These are phyloP conservation scores for Rubia occidens DNA, from an alignment of 305 asterid species.

Conservation along the genomic window DNA sequence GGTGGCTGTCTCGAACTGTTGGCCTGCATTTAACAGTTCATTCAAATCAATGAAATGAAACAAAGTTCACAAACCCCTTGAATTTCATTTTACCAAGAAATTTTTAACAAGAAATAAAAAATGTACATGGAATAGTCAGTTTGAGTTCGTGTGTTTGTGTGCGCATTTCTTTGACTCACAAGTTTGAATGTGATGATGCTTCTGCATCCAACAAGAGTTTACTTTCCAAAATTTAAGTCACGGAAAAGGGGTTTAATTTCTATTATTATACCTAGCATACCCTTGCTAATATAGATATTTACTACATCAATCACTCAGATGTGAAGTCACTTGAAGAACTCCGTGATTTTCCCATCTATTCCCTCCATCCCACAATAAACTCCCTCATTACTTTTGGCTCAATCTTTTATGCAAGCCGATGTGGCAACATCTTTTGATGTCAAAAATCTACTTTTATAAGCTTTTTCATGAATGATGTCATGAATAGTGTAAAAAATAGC, in stretches of 20 bases:
- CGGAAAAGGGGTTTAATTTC: not conserved
- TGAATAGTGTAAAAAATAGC: too few species aligned
- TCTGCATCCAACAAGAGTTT: not conserved
- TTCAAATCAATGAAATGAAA: slow-evolving; percentile 6
- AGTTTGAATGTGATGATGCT: not conserved
- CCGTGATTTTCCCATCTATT: not conserved
- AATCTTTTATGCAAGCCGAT: too few species aligned
- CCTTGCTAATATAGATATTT: not conserved
- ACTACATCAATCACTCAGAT: not conserved
- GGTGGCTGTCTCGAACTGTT: slow-evolving; percentile 33
- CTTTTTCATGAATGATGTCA: too few species aligned
- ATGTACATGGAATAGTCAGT: not conserved
- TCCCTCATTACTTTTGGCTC: too few species aligned
- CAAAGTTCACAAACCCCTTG: not conserved
- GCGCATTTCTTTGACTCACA: not conserved
- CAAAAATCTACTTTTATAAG: too few species aligned
- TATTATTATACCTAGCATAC: not conserved
- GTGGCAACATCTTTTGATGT: too few species aligned
- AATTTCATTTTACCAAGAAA: slow-evolving; percentile 5
- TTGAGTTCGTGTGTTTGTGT: not conserved
- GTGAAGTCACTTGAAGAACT: not conserved
- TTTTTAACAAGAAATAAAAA: not conserved
- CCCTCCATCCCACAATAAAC: too few species aligned
- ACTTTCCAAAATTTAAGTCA: not conserved
- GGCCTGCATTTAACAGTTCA: slow-evolving; percentile 40